Evolutionary conservation across 139 green algal species (phyloP), one percentile per base, ranked within the genome.

Genomic region (Coelastrella sp.): DNA sequence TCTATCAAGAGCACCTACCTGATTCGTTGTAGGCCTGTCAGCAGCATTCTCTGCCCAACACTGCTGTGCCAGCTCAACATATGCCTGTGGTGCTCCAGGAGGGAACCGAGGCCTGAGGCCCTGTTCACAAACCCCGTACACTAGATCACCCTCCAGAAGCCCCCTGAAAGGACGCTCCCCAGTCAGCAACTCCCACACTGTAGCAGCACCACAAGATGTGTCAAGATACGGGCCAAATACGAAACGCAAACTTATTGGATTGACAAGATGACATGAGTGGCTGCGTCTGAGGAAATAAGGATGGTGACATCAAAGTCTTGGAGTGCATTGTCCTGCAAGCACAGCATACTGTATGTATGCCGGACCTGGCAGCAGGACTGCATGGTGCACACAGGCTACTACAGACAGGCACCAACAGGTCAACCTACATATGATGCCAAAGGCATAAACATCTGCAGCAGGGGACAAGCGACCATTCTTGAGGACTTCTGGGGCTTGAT

Each of bases 131-230:
- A 84, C 78, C 15, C 78, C 78, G 27, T 63, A 30, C 8, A 84
- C 19, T 0, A 84, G 21, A 37, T 84, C 78, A 4, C 78, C 78
- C 32, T 84, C 78, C 27, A 76, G 30, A 15, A 84, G 38, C 40
- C 60, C 78, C 5, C 41, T 53, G 62, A 76, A 84, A 1, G 78
- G 78, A 5, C 17, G 60, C 23, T 84, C 78, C 6, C 78, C 60
- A 17, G 41, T 76, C 13, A 84, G 60, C 40, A 84, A 40, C 78
- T 84, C 78, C 78, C 78, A 84, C 60, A 84, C 78, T 84, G 78
- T 53, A 71, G 53, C 8, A 62, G 40, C 38, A 63, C 2, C 69
- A 69, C n/a, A 8, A 53, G 45, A 53, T 11, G 11, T 11, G 45
- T 8, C 45, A 53, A 53, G 45, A 8, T 53, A 53, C 11, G 11